phyloP scores from a whole-genome alignment of 768 basidiomycete species.

The Cytidiella melzeri region DNA sequence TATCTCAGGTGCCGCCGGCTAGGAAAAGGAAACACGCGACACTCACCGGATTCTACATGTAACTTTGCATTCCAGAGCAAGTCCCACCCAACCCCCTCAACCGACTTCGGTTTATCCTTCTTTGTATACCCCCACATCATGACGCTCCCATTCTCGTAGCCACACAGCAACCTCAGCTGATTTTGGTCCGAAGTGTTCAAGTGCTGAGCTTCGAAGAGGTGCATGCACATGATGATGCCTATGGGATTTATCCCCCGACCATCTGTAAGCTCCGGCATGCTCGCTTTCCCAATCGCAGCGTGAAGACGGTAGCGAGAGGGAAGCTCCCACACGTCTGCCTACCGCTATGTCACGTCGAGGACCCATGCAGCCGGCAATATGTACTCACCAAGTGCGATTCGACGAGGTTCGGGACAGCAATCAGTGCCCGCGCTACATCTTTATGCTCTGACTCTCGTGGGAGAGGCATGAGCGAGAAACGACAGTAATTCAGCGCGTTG shows the following conservation, averaged over 20 bases:
- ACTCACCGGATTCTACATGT: conserved; percentile 70
- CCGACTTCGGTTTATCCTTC: conserved; percentile 38
- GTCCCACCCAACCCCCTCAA: conserved; percentile 75
- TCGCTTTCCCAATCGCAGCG: conserved; percentile 72
- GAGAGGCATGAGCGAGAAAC: conserved; percentile 61
- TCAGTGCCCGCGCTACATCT: conserved; percentile 35
- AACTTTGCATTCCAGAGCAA: conserved; percentile 57
- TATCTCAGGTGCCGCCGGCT: not conserved
- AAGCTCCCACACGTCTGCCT: conserved; percentile 88
- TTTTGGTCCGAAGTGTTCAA: conserved; percentile 21
- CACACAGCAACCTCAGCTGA: conserved; percentile 59
- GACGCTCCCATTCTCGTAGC: conserved; percentile 89
- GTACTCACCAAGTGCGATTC: conserved; percentile 73
- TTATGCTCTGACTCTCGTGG: conserved; percentile 14
- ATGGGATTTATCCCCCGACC: conserved; percentile 33
- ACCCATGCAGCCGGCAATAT: not conserved
- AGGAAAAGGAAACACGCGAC: not conserved
- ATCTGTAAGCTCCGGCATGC: conserved; percentile 29
- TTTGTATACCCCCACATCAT: conserved; percentile 50
- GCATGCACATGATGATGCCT: conserved; percentile 90
- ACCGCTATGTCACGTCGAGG: not conserved
- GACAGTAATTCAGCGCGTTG: conserved; percentile 92
- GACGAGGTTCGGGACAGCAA: conserved; percentile 84
- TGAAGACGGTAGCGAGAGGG: conserved; percentile 67
- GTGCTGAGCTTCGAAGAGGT: conserved; percentile 45